Base-by-base conservation (phyloP, 257 asterid genomes). In the Gynochthodes officinalis region DNA sequence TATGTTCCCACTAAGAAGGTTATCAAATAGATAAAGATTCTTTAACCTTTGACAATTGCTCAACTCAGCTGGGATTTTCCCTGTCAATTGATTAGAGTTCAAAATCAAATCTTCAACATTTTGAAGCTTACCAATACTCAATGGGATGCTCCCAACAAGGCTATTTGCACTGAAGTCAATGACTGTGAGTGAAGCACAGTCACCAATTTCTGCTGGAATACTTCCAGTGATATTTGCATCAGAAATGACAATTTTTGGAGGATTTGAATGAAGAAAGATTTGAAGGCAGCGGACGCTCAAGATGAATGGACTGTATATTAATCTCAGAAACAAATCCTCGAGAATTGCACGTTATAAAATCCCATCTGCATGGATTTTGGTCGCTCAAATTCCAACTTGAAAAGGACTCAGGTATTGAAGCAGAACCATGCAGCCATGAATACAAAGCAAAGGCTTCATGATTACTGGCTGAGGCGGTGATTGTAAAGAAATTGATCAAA, bases 191-290 rank as follows among this genome's bases (percentile, higher is more conserved):
- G 71, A 18, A 39, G 66, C 12, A 64, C 88, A 84, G 28, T 71
- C 83, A 27, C 85, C 85, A 30, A 81, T 52, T 30, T 78, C 80
- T 19, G 66, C 49, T 0, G 85, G 88, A 40, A 84, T 73, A 9
- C 49, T 73, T 46, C 88, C 88, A 7, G 88, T 84, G 70, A 84
- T 43, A 25, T 84, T 84, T 21, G 88, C 85, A 78, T 76, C 84
- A 54, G 88, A 76, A 62, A 84, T 78, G 12, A 81, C 85, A 43
- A 81, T 63, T 19, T 55, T 81, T 9, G 1, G 81, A 84, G 75
- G 59, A 66, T 7, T 27, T 48, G 48, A 81, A 81, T 15, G 80
- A 32, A 12, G 84, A 81, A 60, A 84, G 76, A 49, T 81, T 84
- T n/a, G 80, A 23, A 40, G 80, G 84, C 13, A 84, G 57, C 7